Conservation (phyloP, 306 rosid species). For the Macrotyloma uniflorum region DNA sequence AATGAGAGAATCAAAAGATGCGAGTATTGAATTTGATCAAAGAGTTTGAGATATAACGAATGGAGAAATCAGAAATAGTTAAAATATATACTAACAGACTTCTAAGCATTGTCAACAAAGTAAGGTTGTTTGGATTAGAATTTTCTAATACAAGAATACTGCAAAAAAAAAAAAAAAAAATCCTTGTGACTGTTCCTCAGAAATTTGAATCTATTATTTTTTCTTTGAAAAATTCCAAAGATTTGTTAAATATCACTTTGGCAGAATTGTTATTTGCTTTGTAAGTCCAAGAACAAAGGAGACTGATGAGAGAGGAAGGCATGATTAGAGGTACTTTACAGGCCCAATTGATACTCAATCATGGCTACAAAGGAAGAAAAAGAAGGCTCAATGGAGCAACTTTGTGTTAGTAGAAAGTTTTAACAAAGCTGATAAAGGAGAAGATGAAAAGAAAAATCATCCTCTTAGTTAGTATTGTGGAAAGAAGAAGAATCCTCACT, state of each 20-base stretch:
- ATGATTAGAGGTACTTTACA: background rate
- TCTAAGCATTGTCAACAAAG: background rate
- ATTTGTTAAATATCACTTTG: background rate
- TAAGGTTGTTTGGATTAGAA: background rate
- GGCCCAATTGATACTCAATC: background rate
- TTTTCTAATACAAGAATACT: background rate
- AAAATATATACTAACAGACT: background rate
- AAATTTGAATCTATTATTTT: background rate
- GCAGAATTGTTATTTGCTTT: background rate
- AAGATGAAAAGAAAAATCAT: background rate
- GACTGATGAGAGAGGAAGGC: background rate
- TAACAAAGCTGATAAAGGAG: background rate
- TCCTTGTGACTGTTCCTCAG: background rate
- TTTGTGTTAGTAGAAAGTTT: background rate
- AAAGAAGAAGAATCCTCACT: background rate
- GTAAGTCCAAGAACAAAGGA: background rate
- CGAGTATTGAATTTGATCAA: slow-evolving; percentile 9
- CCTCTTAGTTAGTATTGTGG: background rate
- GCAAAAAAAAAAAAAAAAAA: too few species aligned
- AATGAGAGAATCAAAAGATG: slow-evolving; percentile 11
- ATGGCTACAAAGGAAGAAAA: background rate
- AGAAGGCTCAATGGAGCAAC: background rate
- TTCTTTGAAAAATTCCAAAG: background rate
- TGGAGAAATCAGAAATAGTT: background rate
- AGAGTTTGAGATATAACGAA: too few species aligned